These are phyloP conservation scores for Colletotrichum lini DNA, from an alignment of 2,329 filamentous ascomycete species.

Conservation along the genomic window DNA sequence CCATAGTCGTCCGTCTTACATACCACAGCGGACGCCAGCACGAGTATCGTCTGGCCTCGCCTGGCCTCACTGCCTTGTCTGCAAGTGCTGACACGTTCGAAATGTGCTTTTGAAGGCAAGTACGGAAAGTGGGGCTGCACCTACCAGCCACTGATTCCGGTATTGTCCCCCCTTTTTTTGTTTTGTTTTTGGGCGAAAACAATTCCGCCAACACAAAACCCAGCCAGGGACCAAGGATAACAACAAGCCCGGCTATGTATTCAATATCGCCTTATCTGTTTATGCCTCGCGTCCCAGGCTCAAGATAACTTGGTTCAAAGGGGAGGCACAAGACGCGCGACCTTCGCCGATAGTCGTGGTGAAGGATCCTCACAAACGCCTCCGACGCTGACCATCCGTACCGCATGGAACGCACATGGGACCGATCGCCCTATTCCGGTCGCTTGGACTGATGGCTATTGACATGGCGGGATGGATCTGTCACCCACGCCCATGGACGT, in stretches of 20 bases:
- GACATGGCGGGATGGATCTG: conserved; percentile 34
- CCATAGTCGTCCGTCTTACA: conserved; percentile 26
- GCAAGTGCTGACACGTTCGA: not conserved
- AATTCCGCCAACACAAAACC: not conserved
- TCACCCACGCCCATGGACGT: conserved; percentile 18
- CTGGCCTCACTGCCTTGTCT: not conserved
- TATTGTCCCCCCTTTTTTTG: not conserved
- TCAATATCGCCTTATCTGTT: not conserved
- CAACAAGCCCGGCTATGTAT: not conserved
- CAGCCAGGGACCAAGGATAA: not conserved
- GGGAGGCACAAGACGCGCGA: not conserved
- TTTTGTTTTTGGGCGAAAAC: not conserved
- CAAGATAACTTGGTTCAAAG: not conserved
- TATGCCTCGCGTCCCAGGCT: not conserved
- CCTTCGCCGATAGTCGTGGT: conserved; percentile 1
- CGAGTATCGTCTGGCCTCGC: not conserved
- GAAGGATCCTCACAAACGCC: conserved; percentile 7
- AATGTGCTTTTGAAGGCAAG: not conserved
- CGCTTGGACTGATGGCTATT: conserved; percentile 19
- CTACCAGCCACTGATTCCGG: not conserved
- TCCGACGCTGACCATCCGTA: conserved; percentile 4
- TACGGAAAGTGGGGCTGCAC: too few species aligned
- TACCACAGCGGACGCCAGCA: conserved; percentile 17
- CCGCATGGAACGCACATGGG: conserved; percentile 37
- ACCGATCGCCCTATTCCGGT: conserved; percentile 27